A percentile compares a stretch with the other conserved stretches of the same genome.
These are phyloP conservation scores for Euphorbia tirucalli DNA, from an alignment of 345 rosid species.

Conservation along the genomic window DNA sequence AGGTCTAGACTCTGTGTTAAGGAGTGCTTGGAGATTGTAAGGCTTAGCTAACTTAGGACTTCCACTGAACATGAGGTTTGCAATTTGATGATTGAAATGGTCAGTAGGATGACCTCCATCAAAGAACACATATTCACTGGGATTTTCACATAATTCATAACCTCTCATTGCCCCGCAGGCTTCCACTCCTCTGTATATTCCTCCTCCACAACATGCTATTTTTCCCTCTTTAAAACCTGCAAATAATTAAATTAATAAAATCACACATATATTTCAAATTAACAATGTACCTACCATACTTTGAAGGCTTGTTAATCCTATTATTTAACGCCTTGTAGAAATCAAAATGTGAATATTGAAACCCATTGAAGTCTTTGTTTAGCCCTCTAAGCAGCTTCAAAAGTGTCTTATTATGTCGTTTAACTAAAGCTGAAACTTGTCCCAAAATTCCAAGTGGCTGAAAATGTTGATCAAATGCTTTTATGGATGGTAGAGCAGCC, in stretches of 20 bases:
- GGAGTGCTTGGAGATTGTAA: background rate
- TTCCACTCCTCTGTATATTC: background rate
- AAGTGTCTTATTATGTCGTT: conserved; percentile 20
- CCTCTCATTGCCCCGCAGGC: background rate
- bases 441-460: background rate
- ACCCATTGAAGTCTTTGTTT: conserved; percentile 9
- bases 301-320: conserved; percentile 19
- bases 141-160: conserved; percentile 14
- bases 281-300: conserved; percentile 20
- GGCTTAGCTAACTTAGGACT: background rate
- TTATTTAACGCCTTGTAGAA: background rate
- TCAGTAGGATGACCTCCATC: conserved; percentile 13
- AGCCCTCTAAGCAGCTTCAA: background rate
- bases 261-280: too few species aligned
- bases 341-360: conserved; percentile 20
- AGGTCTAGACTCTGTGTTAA: too few species aligned
- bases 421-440: background rate
- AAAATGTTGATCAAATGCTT: background rate
- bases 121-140: conserved; percentile 7
- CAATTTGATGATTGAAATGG: background rate
- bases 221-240: conserved; percentile 9
- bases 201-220: conserved; percentile 10
- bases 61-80: conserved; percentile 18
- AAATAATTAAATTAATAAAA: background rate
- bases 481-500: background rate